Evolutionary conservation across 164 flowering plant species (phyloP).

Genomic region (Annona squamosa): DNA sequence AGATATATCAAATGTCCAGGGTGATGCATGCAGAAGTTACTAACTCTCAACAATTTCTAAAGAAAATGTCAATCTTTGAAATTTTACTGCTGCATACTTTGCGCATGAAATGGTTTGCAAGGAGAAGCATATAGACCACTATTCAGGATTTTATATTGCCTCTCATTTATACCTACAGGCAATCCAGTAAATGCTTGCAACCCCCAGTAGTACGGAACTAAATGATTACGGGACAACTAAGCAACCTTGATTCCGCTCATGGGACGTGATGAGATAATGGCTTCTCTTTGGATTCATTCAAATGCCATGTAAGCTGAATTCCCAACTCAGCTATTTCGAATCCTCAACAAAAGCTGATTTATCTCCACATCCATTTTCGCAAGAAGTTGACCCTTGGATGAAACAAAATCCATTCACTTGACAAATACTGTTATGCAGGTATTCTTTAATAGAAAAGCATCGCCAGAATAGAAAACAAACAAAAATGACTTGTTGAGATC

Average conservation of each 20-base stretch:
- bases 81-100: not conserved
- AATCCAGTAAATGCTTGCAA: not conserved
- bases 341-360: not conserved
- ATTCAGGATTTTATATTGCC: not conserved
- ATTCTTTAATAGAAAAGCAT: not conserved
- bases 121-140: not conserved
- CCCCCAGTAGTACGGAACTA: not conserved
- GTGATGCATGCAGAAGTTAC: not conserved
- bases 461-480: not conserved
- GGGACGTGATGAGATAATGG: not conserved
- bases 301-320: not conserved
- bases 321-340: not conserved
- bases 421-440: not conserved
- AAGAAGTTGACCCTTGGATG: not conserved
- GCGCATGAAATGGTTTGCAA: not conserved
- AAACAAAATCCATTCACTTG: not conserved
- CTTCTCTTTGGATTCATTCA: not conserved
- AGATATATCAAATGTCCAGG: not conserved
- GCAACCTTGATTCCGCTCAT: no score
- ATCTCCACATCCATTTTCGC: not conserved
- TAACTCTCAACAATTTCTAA: not conserved
- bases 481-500: not conserved
- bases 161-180: not conserved
- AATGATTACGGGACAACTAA: not conserved
- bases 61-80: not conserved